phyloP scores from a whole-genome alignment of 192 early-diverging fungal species.

The Podila epigama region DNA sequence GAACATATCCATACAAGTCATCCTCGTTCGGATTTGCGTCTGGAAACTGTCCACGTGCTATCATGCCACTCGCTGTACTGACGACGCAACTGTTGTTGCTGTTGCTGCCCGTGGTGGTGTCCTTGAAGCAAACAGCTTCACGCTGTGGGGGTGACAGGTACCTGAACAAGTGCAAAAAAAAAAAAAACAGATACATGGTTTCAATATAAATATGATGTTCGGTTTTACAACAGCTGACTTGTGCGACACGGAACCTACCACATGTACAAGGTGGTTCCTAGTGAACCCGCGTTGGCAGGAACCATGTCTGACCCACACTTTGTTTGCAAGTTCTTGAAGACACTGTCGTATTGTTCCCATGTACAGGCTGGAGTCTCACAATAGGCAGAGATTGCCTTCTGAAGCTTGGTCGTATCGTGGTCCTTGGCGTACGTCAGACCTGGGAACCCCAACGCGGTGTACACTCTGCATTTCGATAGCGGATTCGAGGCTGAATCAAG shows the following conservation, averaged over 20 bases:
- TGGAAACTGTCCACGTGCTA: slow-evolving; percentile 15
- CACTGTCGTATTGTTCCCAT: slow-evolving; percentile 15
- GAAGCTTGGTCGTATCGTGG: slow-evolving; percentile 34
- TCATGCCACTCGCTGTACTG: slow-evolving; percentile 14
- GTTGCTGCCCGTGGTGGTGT: too few species aligned
- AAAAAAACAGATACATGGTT: not conserved
- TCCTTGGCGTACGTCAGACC: slow-evolving; percentile 17
- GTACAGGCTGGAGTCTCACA: slow-evolving; percentile 41
- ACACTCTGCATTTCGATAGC: slow-evolving; percentile 27
- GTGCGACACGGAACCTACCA: slow-evolving; percentile 18
- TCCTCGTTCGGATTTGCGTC: slow-evolving; percentile 18
- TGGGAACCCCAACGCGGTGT: slow-evolving; percentile 38
- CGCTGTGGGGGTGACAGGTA: slow-evolving; percentile 21
- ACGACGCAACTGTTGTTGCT: slow-evolving; percentile 13
- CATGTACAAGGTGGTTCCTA: slow-evolving; percentile 32
- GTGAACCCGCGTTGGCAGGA: slow-evolving; percentile 18
- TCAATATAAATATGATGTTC: too few species aligned
- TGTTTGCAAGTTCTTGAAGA: slow-evolving; percentile 20
- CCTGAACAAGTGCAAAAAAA: not conserved
- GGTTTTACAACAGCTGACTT: not conserved
- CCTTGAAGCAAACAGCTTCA: slow-evolving; percentile 13
- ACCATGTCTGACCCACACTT: slow-evolving; percentile 36
- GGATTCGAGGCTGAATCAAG: slow-evolving; percentile 9
- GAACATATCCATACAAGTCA: slow-evolving; percentile 28
- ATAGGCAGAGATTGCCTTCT: slow-evolving; percentile 15